A percentile compares a stretch with the other conserved stretches of the same genome.
These are phyloP conservation scores for Naganishia sp. DNA, from an alignment of 1,284 basidiomycete species.

Conservation along the genomic window DNA sequence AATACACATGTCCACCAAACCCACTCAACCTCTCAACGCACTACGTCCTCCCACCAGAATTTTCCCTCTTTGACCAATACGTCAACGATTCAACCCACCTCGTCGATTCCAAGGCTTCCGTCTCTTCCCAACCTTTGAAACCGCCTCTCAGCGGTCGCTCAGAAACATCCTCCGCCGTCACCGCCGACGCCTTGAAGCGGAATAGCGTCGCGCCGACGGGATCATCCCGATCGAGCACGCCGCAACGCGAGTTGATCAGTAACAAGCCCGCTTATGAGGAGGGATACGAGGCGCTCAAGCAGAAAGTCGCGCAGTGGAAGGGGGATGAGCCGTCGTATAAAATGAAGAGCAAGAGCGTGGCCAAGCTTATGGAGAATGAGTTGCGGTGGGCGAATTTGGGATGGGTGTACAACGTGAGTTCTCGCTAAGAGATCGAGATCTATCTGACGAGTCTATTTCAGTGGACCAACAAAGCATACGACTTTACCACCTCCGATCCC, in stretches of 20 bases:
- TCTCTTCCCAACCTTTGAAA: conserved; percentile 27
- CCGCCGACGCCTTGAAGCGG: neutral
- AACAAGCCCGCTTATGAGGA: conserved; percentile 44
- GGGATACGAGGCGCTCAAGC: conserved; percentile 48
- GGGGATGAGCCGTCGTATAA: conserved; percentile 43
- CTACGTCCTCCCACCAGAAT: conserved; percentile 70
- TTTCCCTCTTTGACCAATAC: conserved; percentile 67
- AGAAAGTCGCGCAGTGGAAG: conserved; percentile 42
- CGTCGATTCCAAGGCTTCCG: conserved; percentile 36
- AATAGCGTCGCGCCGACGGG: neutral
- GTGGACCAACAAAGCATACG: conserved; percentile 89
- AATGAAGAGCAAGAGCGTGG: conserved; percentile 66
- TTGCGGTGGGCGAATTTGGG: conserved; percentile 91
- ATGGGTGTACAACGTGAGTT: conserved; percentile 68
- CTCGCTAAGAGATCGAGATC: no score
- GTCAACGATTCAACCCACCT: conserved; percentile 42
- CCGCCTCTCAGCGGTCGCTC: neutral
- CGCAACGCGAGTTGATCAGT: conserved; percentile 39
- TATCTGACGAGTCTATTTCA: conserved; percentile 50
- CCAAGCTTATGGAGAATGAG: conserved; percentile 64
- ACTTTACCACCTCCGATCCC: conserved; percentile 65
- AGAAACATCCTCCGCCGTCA: neutral
- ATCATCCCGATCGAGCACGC: neutral
- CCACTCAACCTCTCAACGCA: conserved; percentile 84
- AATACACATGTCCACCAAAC: conserved; percentile 76